Evolutionary conservation across 176 grass and related monocot species (phyloP), one percentile per base, ranked within the genome.

Genomic region (Elymus sibiricus): DNA sequence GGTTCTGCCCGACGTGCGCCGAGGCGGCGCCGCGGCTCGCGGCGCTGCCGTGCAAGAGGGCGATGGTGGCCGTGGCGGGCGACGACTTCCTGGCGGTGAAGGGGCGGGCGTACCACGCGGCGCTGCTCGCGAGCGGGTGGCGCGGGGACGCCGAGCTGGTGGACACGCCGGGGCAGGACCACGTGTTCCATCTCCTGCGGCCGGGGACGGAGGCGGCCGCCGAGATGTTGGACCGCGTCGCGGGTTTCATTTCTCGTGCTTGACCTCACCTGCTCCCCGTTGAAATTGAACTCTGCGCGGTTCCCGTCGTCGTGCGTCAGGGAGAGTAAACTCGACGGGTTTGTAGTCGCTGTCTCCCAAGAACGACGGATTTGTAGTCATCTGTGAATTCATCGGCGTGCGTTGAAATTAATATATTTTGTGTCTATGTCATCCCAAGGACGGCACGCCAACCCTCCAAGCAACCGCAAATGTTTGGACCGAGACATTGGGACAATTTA

Each of bases 71-170:
- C 37, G 86, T 84, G 71, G 66, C 40, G 4, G 85, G 31, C 44
- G 77, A 83, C 9, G 91, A 93, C 84, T 88, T 85, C 73, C 74
- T 93, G 82, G 86, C 77, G 38, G 28, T 25, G 22, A 90, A 89
- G 64, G 88, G 88, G 13, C 35, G 82, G 4, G 88, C 85, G 9
- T 93, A 88, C 84, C 1, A 85, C 40, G 78, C 80, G 37, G 78
- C 76, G 88, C 64, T 90, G 32, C 7, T 65, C 13, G 63, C 12
- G 55, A 90, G 85, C 27, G 42, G 85, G 21, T 93, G 91, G 91
- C 12, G 11, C 6, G 88, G 91, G 10, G 79, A 84, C 65, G 88
- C 80, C 32, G 91, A 83, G 88, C 53, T 90, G 51, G 70, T 82
- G 22, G 88, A 90, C 5, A 88, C 77, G 9, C 62, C 80, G 1